These are phyloP conservation scores for Canavalia gladiata DNA, from an alignment of 306 rosid species.

Conservation along the genomic window DNA sequence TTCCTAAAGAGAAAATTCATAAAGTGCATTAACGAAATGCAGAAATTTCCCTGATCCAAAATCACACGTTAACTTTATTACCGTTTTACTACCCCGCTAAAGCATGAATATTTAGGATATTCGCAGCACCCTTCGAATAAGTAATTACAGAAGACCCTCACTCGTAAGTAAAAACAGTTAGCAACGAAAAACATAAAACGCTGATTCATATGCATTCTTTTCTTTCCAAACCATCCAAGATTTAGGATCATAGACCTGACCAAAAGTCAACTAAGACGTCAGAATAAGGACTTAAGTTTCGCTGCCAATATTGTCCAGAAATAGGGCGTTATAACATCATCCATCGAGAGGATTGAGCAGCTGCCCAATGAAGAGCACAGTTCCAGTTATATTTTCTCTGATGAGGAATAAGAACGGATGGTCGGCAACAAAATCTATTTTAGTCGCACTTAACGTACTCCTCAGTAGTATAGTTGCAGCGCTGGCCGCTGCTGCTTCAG, in stretches of 20 bases:
- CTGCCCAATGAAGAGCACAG: slow-evolving; percentile 75
- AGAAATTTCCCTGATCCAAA: not conserved
- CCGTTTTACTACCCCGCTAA: not conserved
- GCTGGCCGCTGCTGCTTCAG: slow-evolving; percentile 82
- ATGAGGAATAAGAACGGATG: slow-evolving; percentile 79
- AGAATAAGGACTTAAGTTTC: not conserved
- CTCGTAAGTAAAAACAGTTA: not conserved
- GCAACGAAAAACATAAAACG: not conserved
- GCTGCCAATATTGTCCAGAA: not conserved
- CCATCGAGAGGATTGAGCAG: slow-evolving; percentile 71
- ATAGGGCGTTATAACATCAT: slow-evolving; percentile 27
- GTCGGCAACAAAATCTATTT: slow-evolving; percentile 78
- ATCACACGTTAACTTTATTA: not conserved
- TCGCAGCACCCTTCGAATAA: not conserved
- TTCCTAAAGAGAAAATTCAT: too few relatives aligned
- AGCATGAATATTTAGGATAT: not conserved
- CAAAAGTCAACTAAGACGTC: not conserved
- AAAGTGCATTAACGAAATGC: too few relatives aligned
- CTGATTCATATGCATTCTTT: not conserved
- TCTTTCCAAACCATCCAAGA: not conserved
- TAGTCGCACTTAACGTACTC: not conserved
- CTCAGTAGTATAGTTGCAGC: slow-evolving; percentile 43
- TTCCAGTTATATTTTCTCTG: slow-evolving; percentile 77
- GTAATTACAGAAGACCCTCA: not conserved
- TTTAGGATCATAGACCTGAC: too few relatives aligned